Evolutionary conservation across 305 asterid genomes (phyloP).

Genomic region (Rubia balearica): DNA sequence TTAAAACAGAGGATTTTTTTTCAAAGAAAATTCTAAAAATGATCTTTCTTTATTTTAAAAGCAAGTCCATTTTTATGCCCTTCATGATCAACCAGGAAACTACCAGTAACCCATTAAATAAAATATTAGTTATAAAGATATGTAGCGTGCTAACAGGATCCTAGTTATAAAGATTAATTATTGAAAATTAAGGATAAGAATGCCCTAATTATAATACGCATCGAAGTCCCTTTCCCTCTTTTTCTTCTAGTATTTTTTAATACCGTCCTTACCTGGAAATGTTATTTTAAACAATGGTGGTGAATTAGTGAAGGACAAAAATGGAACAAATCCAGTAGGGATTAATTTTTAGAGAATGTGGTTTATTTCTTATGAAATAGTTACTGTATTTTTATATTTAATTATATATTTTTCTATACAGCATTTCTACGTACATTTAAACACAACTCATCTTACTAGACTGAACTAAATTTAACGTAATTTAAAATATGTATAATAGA

Average conservation of each 20-base stretch:
- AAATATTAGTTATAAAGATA: slow-evolving; percentile 7
- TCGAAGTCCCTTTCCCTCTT: slow-evolving; percentile 1
- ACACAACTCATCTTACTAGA: too few species aligned
- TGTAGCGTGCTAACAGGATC: slow-evolving; percentile 14
- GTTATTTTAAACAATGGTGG: not conserved
- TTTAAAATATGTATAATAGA: too few species aligned
- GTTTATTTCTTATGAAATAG: too few species aligned
- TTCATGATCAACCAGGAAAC: slow-evolving; percentile 18
- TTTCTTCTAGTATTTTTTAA: not conserved
- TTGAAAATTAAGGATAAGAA: slow-evolving; percentile 10
- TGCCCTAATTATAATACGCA: not conserved
- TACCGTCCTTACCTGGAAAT: slow-evolving; percentile 1
- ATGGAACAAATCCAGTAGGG: not conserved
- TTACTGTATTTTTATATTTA: too few species aligned
- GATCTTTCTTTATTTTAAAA: too few species aligned
- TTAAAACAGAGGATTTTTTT: too few species aligned
- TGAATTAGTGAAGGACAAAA: not conserved
- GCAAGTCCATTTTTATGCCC: too few species aligned
- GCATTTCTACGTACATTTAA: too few species aligned
- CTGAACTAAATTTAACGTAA: too few species aligned
- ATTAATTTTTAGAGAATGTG: too few species aligned
- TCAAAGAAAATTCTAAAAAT: too few species aligned
- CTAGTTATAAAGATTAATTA: not conserved
- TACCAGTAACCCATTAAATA: not conserved
- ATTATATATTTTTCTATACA: too few species aligned